A percentile compares a stretch with the other conserved stretches of the same genome.
These are phyloP conservation scores for Pichia sp. DNA, from an alignment of 1,139 yeast species.

Conservation along the genomic window DNA sequence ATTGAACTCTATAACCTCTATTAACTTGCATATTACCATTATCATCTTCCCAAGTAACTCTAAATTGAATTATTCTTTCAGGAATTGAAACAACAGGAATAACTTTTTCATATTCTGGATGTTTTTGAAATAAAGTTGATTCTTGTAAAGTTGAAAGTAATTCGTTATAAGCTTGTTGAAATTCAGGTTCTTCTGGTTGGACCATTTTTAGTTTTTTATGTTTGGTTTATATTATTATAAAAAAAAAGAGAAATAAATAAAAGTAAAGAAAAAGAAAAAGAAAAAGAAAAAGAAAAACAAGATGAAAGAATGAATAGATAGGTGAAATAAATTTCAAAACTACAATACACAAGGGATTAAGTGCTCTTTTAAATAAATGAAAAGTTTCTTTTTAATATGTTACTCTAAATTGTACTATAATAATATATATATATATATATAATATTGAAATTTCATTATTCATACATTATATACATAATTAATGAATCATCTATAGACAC, in stretches of 20 bases:
- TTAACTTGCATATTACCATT: slow-evolving; percentile 86
- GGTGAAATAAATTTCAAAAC: background rate
- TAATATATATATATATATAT: too few relatives aligned
- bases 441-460: too few relatives aligned
- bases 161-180: slow-evolving; percentile 97
- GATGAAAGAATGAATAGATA: background rate
- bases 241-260: background rate
- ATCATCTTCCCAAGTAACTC: slow-evolving; percentile 98
- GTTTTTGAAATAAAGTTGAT: slow-evolving; percentile 80
- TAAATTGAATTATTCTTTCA: slow-evolving; percentile 92
- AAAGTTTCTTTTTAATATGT: too few relatives aligned
- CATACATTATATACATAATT: too few relatives aligned
- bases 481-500: too few relatives aligned
- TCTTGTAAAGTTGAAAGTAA: slow-evolving; percentile 81
- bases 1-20: slow-evolving; percentile 97
- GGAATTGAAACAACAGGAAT: slow-evolving; percentile 90
- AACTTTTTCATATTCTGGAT: slow-evolving; percentile 86
- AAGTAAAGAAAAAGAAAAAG: background rate
- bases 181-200: slow-evolving; percentile 79
- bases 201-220: slow-evolving; percentile 23
- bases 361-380: too few relatives aligned
- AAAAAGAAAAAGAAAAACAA: background rate
- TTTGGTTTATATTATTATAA: background rate
- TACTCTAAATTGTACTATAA: too few relatives aligned
- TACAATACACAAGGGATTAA: background rate